phyloP scores from a whole-genome alignment of 768 basidiomycete genomes.

The Leccinum imitatum region DNA sequence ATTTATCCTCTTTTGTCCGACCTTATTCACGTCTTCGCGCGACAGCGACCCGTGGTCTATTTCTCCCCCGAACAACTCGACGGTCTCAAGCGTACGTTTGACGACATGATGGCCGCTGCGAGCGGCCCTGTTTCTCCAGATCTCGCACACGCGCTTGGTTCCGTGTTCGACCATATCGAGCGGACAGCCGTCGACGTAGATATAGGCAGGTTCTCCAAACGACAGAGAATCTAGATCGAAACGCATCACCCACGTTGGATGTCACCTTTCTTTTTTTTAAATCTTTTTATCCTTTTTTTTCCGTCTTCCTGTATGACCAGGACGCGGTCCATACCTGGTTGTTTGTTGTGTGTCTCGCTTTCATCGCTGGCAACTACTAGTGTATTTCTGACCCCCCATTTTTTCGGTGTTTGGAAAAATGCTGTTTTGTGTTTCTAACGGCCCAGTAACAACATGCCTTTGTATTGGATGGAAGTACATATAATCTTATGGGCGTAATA shows the following conservation, averaged over 20 bases:
- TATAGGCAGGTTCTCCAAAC: slow-evolving; percentile 25
- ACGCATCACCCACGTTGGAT: neutral
- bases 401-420: neutral
- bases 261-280: neutral
- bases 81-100: slow-evolving; percentile 32
- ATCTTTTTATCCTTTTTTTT: neutral
- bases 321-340: neutral
- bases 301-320: neutral
- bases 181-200: slow-evolving; percentile 30
- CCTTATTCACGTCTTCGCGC: neutral
- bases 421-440: slow-evolving; percentile 3
- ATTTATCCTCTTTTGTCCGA: neutral
- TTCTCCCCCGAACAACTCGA: slow-evolving; percentile 34
- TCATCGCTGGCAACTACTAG: slow-evolving; percentile 1
- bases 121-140: slow-evolving; percentile 32
- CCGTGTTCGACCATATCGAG: slow-evolving; percentile 36
- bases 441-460: slow-evolving; percentile 3
- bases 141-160: slow-evolving; percentile 31
- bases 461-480: slow-evolving; percentile 17
- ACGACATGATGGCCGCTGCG: slow-evolving; percentile 32
- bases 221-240: slow-evolving; percentile 23
- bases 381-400: neutral
- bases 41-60: slow-evolving; percentile 27
- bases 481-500: slow-evolving; percentile 15
- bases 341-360: neutral